phyloP scores from a whole-genome alignment of 768 basidiomycete species.

The Hemileccinum impolitum region DNA sequence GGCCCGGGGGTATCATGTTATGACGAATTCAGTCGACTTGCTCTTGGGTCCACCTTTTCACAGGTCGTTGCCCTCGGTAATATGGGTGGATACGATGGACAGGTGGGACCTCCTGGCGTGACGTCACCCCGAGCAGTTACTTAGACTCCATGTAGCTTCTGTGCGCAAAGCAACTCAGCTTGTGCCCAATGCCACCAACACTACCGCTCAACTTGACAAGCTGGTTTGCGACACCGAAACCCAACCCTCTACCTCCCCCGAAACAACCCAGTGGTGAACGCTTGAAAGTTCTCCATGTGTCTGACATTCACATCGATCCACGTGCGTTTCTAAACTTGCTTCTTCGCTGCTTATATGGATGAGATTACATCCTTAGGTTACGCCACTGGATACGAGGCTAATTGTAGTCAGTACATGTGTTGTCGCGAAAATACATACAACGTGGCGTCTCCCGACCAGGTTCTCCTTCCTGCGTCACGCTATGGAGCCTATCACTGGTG shows the following conservation, averaged over 20 bases:
- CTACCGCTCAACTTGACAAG: conserved; percentile 41
- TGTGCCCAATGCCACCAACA: conserved; percentile 39
- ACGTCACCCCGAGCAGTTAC: background rate
- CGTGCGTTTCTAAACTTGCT: conserved; percentile 29
- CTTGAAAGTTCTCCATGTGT: conserved; percentile 47
- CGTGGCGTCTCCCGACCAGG: conserved; percentile 40
- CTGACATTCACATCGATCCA: conserved; percentile 51
- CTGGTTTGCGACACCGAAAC: conserved; percentile 55
- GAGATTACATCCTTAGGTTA: conserved; percentile 43
- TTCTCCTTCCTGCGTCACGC: conserved; percentile 56
- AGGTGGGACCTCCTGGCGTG: conserved; percentile 25
- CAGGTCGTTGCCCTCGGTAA: conserved; percentile 48
- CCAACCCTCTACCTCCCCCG: conserved; percentile 40
- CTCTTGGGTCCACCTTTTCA: conserved; percentile 43
- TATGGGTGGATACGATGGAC: conserved; percentile 48
- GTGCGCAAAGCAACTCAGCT: conserved; percentile 35
- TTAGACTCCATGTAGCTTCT: conserved; percentile 13
- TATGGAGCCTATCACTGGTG: conserved; percentile 46
- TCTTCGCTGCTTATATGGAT: background rate
- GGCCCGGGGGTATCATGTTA: conserved; percentile 27
- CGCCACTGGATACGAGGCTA: conserved; percentile 65
- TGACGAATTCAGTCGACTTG: conserved; percentile 30
- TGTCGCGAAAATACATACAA: conserved; percentile 56
- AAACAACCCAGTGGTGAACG: conserved; percentile 42
- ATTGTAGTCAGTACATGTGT: conserved; percentile 62